phyloP scores from a whole-genome alignment of 2,329 filamentous ascomycete species.

The Bertia moriformis region DNA sequence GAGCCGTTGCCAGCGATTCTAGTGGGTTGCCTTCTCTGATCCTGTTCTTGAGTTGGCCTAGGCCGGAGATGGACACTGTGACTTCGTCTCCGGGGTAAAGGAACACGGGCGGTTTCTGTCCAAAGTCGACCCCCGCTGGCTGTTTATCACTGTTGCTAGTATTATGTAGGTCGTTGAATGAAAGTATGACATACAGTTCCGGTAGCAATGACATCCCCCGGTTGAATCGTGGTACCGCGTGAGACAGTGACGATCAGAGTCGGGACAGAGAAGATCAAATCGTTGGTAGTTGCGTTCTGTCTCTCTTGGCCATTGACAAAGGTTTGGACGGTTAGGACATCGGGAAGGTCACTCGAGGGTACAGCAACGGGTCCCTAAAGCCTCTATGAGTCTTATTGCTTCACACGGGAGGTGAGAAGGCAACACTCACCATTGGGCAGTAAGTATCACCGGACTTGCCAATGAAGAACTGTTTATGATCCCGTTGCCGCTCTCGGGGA shows the following conservation, averaged over 20 bases:
- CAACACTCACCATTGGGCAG: conserved; percentile 39
- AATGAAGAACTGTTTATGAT: conserved; percentile 45
- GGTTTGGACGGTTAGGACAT: conserved; percentile 24
- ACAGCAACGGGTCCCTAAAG: conserved; percentile 29
- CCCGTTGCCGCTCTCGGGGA: conserved; percentile 30
- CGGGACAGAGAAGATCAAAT: no score
- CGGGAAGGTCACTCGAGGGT: conserved; percentile 25
- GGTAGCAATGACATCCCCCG: conserved; percentile 28
- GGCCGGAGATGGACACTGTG: conserved; percentile 20
- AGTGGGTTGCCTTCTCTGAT: conserved; percentile 13
- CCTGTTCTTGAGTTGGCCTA: conserved; percentile 23
- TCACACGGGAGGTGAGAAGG: conserved; percentile 27
- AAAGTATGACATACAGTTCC: conserved; percentile 30
- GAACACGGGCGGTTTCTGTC: conserved; percentile 22
- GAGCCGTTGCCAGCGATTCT: conserved; percentile 11
- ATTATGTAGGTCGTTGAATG: no score
- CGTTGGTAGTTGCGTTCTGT: no score
- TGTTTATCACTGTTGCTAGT: no score
- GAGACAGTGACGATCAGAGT: conserved; percentile 22
- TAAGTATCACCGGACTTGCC: conserved; percentile 40
- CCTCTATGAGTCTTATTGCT: conserved; percentile 23
- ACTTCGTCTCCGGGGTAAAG: conserved; percentile 24
- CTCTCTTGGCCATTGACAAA: no score
- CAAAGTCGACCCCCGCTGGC: conserved; percentile 30
- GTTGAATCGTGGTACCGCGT: conserved; percentile 23